Conservation (phyloP, 2,329 filamentous ascomycete species). For the Pseudogymnoascus sp. region DNA sequence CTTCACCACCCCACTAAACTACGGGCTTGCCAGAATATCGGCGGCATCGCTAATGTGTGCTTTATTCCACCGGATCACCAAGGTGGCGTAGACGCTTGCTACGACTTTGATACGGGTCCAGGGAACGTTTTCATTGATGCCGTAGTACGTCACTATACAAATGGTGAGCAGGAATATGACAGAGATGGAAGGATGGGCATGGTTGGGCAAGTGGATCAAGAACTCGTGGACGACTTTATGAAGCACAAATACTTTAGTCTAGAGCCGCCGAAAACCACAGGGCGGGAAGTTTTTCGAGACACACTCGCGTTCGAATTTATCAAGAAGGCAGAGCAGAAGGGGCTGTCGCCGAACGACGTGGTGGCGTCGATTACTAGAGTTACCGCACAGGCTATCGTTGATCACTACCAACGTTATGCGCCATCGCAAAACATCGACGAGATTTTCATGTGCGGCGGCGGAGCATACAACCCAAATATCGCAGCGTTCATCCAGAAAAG, state of each 20-base stretch:
- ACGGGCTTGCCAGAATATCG: conserved; percentile 53
- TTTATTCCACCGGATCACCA: conserved; percentile 44
- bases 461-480: conserved; percentile 51
- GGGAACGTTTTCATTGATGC: conserved; percentile 50
- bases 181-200: conserved; percentile 42
- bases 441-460: conserved; percentile 53
- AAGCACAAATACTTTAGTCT: conserved; percentile 40
- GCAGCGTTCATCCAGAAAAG: conserved; percentile 40
- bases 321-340: conserved; percentile 34
- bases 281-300: conserved; percentile 51
- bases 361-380: conserved; percentile 52
- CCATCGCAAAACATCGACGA: conserved; percentile 41
- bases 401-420: conserved; percentile 40
- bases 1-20: conserved; percentile 48
- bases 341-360: conserved; percentile 41
- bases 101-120: conserved; percentile 48
- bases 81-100: conserved; percentile 31
- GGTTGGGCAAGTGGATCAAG: conserved; percentile 40
- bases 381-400: conserved; percentile 49
- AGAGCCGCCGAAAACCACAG: conserved; percentile 48
- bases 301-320: conserved; percentile 45
- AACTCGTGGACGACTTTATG: conserved; percentile 44
- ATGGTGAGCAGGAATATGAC: conserved; percentile 42
- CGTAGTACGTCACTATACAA: conserved; percentile 44
- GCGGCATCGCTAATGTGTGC: conserved; percentile 52